Conservation (phyloP, 1,284 basidiomycete genomes). For the Sparassis latifolia region DNA sequence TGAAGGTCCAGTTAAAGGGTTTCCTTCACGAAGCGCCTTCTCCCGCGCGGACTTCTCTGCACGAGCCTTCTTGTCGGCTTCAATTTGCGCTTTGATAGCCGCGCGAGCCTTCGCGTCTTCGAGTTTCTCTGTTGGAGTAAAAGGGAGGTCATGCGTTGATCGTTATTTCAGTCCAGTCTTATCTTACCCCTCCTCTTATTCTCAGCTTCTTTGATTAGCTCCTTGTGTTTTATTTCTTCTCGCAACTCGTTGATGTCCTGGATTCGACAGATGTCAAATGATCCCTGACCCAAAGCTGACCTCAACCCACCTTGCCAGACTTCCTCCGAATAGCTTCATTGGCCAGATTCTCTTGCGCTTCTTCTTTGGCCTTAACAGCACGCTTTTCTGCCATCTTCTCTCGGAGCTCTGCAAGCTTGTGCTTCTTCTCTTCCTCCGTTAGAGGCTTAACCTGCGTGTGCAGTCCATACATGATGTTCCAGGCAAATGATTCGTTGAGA, state of each 20-base stretch:
- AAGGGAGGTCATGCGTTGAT: neutral
- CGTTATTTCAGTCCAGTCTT: neutral
- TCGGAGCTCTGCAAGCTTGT: constrained; percentile 76
- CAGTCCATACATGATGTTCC: neutral
- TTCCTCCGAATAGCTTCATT: constrained; percentile 83
- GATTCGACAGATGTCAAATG: neutral
- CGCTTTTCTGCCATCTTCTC: constrained; percentile 75
- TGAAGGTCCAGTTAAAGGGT: constrained; percentile 31
- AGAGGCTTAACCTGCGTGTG: constrained; percentile 73
- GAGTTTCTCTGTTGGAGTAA: constrained; percentile 62
- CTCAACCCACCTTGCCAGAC: constrained; percentile 61
- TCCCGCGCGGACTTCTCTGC: constrained; percentile 83
- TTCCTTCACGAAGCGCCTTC: constrained; percentile 81
- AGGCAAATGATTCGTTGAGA: neutral
- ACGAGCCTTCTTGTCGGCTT: constrained; percentile 86
- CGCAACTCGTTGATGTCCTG: constrained; percentile 69
- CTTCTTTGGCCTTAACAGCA: constrained; percentile 60
- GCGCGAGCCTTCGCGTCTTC: constrained; percentile 81
- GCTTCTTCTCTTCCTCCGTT: constrained; percentile 91
- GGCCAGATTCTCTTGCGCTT: constrained; percentile 64
- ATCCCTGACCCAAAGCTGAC: neutral
- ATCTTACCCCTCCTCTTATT: constrained; percentile 65
- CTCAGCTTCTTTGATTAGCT: constrained; percentile 75
- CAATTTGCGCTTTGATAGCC: constrained; percentile 87
- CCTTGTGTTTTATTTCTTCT: constrained; percentile 76